These are phyloP conservation scores for Phytophthora constricta DNA, from an alignment of 352 stramenopile genomes.

Conservation along the genomic window DNA sequence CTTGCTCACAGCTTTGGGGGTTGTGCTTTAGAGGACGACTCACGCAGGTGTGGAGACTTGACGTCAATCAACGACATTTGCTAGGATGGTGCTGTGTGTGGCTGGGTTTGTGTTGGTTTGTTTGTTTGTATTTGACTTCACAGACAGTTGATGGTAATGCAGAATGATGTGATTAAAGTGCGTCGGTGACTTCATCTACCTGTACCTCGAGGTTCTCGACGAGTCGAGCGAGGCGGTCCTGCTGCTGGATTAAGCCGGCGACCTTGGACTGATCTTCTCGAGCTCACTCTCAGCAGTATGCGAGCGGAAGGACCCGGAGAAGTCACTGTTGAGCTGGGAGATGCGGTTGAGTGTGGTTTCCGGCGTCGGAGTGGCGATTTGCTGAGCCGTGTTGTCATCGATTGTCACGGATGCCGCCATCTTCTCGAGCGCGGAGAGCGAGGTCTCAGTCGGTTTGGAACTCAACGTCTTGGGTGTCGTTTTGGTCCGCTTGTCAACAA, in stretches of 20 bases:
- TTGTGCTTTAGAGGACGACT: too few relatives aligned
- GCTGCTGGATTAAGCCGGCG: conserved; percentile 59
- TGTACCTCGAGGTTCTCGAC: conserved; percentile 53
- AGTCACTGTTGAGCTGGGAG: conserved; percentile 90
- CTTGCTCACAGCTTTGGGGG: background rate
- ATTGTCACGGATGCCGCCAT: conserved; percentile 55
- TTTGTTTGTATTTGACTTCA: background rate
- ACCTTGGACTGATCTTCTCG: conserved; percentile 77
- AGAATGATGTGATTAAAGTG: background rate
- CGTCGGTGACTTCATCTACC: conserved; percentile 21
- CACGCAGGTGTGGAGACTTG: background rate
- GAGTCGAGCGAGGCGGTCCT: conserved; percentile 55
- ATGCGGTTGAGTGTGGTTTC: conserved; percentile 76
- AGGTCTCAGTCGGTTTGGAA: conserved; percentile 35
- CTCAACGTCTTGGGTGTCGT: conserved; percentile 35
- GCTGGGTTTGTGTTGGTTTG: background rate
- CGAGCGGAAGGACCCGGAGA: conserved; percentile 76
- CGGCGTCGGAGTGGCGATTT: conserved; percentile 44
- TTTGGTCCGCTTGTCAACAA: conserved; percentile 71
- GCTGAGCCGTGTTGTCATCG: conserved; percentile 61
- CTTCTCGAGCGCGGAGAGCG: conserved; percentile 55
- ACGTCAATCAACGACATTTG: background rate
- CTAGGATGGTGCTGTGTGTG: background rate
- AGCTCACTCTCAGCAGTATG: conserved; percentile 73
- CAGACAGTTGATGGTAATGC: background rate